Evolutionary conservation across 78 protist species (phyloP), one percentile per base, ranked within the genome.

Genomic region (Salpingoeca rosetta): DNA sequence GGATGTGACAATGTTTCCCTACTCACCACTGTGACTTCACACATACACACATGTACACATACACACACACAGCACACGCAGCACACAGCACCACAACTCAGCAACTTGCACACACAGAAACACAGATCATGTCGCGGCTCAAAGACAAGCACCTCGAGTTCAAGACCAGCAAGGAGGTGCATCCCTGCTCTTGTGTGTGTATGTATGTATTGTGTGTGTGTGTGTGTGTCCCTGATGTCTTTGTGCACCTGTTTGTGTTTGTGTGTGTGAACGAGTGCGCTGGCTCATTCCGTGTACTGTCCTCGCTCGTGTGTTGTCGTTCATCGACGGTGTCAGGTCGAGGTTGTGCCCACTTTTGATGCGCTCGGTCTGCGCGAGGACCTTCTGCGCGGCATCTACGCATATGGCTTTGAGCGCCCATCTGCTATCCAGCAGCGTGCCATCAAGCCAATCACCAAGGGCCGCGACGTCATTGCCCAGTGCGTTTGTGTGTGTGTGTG

Each of bases 381-480:
- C 44, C 96, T 98, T 35, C 94, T 98, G 56, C 94, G 98, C 78
- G 99, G 99, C 65, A 90, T 98, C 88, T 98, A 94, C 93, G 90
- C 96, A 0, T 93, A 96, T 88, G 99, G 99, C 90, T 98, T 96
- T 45, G 98, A 98, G 92, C 95, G 94, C 87, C 99, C 99, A 41
- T 95, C 98, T 0, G 97, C 98, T 10, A 97, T 97, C 80, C 99
- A 98, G 96, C 98, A 96, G 93, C 92, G 98, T 43, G 98, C 96
- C 57, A 98, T 97, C 84, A 75, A 88, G 35, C 98, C 98, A 40
- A 36, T 91, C 81, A 43, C 88, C 85, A 90, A 83, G 77, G 98
- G 98, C 74, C 85, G 86, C 39, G 99, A 98, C 89, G 90, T 94
- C 76, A 95, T 98, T 79, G 98, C 98, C 3, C 99, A 97, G 91